These are phyloP conservation scores for Erythrophleum fordii DNA, from an alignment of 306 rosid genomes.

Conservation along the genomic window DNA sequence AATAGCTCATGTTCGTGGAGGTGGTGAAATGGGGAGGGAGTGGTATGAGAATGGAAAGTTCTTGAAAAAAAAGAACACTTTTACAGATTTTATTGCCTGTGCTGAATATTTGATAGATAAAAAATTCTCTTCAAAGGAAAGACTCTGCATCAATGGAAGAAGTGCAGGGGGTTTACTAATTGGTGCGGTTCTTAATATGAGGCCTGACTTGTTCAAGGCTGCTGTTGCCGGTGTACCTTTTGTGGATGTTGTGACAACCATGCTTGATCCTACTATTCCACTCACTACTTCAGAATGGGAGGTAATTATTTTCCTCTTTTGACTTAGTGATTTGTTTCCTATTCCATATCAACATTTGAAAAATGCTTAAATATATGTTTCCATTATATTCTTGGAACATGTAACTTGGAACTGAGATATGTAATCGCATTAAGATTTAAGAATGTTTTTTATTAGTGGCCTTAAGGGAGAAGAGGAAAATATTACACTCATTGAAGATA, in stretches of 20 bases:
- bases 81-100: constrained; percentile 87
- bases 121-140: constrained; percentile 76
- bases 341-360: constrained; percentile 26
- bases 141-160: constrained; percentile 80
- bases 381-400: not conserved
- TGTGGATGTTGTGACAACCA: constrained; percentile 92
- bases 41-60: constrained; percentile 98
- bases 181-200: constrained; percentile 96
- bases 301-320: constrained; percentile 52
- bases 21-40: constrained; percentile 98
- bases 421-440: not conserved
- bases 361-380: not conserved
- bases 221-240: constrained; percentile 96
- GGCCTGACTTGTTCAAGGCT: constrained; percentile 95
- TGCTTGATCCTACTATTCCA: constrained; percentile 98
- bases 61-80: constrained; percentile 85
- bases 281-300: constrained; percentile 98
- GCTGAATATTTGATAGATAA: constrained; percentile 85
- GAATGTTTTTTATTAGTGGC: constrained; percentile 6
- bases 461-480: constrained; percentile 1
- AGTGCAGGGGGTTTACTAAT: constrained; percentile 97
- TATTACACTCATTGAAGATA: not conserved
- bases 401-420: not conserved
- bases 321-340: constrained; percentile 4
- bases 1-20: constrained; percentile 94